Percentiles rank a stretch among this genome's conserved stretches.
phyloP scores from a whole-genome alignment of 208 protist genomes.

The Trypanosoma brucei region DNA sequence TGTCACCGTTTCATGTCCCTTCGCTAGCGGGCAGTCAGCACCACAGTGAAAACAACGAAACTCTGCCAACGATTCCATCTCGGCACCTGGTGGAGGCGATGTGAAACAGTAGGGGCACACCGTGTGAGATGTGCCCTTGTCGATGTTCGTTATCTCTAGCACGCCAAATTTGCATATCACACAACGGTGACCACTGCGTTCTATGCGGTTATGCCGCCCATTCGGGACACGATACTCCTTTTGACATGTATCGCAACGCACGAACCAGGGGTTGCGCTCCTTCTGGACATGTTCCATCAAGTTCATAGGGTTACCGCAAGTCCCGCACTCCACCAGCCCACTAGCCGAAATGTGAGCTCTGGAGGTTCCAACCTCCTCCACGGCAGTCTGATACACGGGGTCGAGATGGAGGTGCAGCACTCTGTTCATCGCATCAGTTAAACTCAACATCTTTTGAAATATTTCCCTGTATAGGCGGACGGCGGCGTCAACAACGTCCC shows the following conservation, averaged over 20 bases:
- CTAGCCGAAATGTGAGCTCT: slow-evolving; percentile 21
- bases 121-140: slow-evolving; percentile 71
- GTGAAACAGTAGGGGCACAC: slow-evolving; percentile 80
- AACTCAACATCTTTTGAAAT: slow-evolving; percentile 55
- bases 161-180: slow-evolving; percentile 64
- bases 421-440: slow-evolving; percentile 37
- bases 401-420: slow-evolving; percentile 50
- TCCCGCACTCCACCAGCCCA: slow-evolving; percentile 41
- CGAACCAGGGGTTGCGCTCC: slow-evolving; percentile 35
- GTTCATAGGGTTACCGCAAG: slow-evolving; percentile 46
- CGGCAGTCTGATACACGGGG: slow-evolving; percentile 1
- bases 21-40: slow-evolving; percentile 70
- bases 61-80: slow-evolving; percentile 32
- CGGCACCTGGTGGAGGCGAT: slow-evolving; percentile 38
- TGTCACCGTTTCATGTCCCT: slow-evolving; percentile 46
- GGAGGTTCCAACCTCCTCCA: not conserved
- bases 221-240: slow-evolving; percentile 52
- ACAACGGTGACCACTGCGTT: slow-evolving; percentile 39
- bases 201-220: slow-evolving; percentile 41
- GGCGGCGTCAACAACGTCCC: slow-evolving; percentile 72
- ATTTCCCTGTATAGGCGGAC: slow-evolving; percentile 77
- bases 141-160: slow-evolving; percentile 53
- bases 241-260: slow-evolving; percentile 44
- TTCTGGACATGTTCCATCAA: slow-evolving; percentile 51
- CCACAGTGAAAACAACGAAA: slow-evolving; percentile 87